Conservation (phyloP, 225 moss, liverwort and hornwort species). For the Bryoerythrophyllum caledonicum region DNA sequence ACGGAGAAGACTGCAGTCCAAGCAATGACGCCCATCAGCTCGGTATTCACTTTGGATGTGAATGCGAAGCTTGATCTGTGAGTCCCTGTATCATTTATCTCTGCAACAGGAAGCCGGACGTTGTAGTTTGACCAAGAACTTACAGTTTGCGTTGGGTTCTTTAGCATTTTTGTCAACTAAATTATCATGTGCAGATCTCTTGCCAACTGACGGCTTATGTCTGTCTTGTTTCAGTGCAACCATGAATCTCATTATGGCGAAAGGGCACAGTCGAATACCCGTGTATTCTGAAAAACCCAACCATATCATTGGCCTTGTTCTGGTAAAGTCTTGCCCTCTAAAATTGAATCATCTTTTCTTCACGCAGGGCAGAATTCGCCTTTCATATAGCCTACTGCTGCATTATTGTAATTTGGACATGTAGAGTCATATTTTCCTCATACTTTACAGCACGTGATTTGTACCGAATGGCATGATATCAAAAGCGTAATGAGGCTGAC, state of each 20-base stretch:
- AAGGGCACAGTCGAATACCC: constrained; percentile 77
- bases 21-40: constrained; percentile 82
- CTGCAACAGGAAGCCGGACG: not conserved
- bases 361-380: not conserved
- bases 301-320: constrained; percentile 67
- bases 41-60: constrained; percentile 76
- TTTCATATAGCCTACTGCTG: not conserved
- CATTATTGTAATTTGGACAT: not conserved
- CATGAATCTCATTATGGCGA: constrained; percentile 74
- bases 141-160: not conserved
- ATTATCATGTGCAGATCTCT: not conserved
- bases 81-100: not conserved
- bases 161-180: not conserved
- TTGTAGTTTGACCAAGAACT: not conserved
- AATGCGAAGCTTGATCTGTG: constrained; percentile 83
- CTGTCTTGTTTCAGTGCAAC: constrained; percentile 50
- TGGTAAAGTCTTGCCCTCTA: constrained; percentile 43
- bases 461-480: not conserved
- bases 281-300: constrained; percentile 63
- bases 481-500: constrained; percentile 8
- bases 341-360: not conserved
- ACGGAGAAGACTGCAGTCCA: constrained; percentile 73
- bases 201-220: not conserved
- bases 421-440: constrained; percentile 1
- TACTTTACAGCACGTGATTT: not conserved